These are phyloP conservation scores for Trichoderma brevicompactum DNA, from an alignment of 2,329 filamentous ascomycete genomes.

Conservation along the genomic window DNA sequence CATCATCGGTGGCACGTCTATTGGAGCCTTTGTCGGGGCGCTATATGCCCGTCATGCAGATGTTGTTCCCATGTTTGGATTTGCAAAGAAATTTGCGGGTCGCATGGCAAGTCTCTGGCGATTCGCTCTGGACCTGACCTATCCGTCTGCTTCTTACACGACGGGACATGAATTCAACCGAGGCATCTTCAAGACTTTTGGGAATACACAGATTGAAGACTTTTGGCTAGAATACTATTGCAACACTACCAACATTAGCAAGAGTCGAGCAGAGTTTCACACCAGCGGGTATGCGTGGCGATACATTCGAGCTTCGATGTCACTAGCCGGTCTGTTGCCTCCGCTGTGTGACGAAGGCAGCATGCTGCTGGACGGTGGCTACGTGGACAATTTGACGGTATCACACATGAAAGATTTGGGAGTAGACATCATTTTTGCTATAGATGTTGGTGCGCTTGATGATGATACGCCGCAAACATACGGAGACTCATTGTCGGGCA, in stretches of 20 bases:
- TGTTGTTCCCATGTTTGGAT: conserved; percentile 93
- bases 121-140: conserved; percentile 95
- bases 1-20: conserved; percentile 92
- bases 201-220: conserved; percentile 95
- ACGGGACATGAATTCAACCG: conserved; percentile 99
- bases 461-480: conserved; percentile 91
- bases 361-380: conserved; percentile 95
- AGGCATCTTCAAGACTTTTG: conserved; percentile 98
- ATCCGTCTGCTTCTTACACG: conserved; percentile 95
- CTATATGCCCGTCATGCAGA: conserved; percentile 96
- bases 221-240: conserved; percentile 99
- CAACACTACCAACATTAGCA: conserved; percentile 98
- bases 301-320: conserved; percentile 96
- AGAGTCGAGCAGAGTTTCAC: conserved; percentile 88
- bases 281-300: conserved; percentile 97
- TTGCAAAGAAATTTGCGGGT: conserved; percentile 95
- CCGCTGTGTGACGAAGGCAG: conserved; percentile 95
- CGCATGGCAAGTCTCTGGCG: conserved; percentile 99
- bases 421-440: conserved; percentile 90
- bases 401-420: conserved; percentile 96
- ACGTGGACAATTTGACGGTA: conserved; percentile 96
- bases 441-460: conserved; percentile 92
- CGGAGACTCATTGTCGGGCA: conserved; percentile 90
- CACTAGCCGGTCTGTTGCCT: conserved; percentile 86
- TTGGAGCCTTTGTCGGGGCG: conserved; percentile 92